phyloP scores from a whole-genome alignment of 352 stramenopile genomes.

The Hyaloperonospora brassicae region DNA sequence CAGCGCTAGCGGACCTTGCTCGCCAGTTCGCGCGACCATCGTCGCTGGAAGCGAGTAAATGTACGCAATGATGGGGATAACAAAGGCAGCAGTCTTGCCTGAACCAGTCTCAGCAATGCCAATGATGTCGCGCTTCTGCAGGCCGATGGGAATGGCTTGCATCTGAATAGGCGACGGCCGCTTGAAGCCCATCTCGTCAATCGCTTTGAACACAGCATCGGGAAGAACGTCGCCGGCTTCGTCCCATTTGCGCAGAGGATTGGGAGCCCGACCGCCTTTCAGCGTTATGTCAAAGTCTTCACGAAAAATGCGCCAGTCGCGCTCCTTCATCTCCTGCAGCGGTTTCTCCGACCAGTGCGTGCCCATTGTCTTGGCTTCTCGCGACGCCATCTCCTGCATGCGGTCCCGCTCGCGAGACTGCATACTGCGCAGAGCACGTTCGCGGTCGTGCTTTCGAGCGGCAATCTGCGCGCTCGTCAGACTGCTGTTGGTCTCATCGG shows the following conservation, averaged over 20 bases:
- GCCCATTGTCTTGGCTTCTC: slow-evolving; percentile 63
- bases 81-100: slow-evolving; percentile 98
- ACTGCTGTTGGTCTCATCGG: slow-evolving; percentile 51
- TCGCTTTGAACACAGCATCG: slow-evolving; percentile 78
- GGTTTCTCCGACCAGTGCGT: slow-evolving; percentile 92
- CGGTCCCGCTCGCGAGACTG: slow-evolving; percentile 50
- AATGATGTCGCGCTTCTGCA: slow-evolving; percentile 96
- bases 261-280: slow-evolving; percentile 77
- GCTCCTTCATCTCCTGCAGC: slow-evolving; percentile 90
- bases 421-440: slow-evolving; percentile 63
- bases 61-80: slow-evolving; percentile 96
- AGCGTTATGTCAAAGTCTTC: slow-evolving; percentile 99
- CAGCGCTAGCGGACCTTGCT: slow-evolving; percentile 93
- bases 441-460: slow-evolving; percentile 57
- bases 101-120: slow-evolving; percentile 98
- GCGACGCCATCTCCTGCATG: slow-evolving; percentile 58
- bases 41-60: slow-evolving; percentile 85
- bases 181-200: slow-evolving; percentile 90
- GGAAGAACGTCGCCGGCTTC: slow-evolving; percentile 59
- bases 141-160: slow-evolving; percentile 94
- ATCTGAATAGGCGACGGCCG: slow-evolving; percentile 98
- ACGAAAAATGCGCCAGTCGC: slow-evolving; percentile 99
- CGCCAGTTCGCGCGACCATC: slow-evolving; percentile 79
- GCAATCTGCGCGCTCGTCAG: slow-evolving; percentile 58
- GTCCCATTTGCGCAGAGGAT: slow-evolving; percentile 91